Evolutionary conservation across 2,329 filamentous ascomycete genomes (phyloP), one percentile per base, ranked within the genome.

Genomic region (Xylaria polymorpha): DNA sequence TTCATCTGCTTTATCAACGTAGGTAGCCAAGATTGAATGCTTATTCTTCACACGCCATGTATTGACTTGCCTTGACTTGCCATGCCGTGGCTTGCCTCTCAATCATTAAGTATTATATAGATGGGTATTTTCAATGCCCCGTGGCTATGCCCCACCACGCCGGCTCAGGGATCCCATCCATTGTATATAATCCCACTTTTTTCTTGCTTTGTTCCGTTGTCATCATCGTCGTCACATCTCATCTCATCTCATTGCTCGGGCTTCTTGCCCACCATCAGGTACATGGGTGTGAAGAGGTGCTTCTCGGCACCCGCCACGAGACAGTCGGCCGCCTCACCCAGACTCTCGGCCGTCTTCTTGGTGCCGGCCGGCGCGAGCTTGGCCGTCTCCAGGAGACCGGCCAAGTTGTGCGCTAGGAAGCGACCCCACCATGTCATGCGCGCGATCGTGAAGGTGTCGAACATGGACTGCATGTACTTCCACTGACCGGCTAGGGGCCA

Each of bases 251-350:
- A 82, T 74, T 83, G 79, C 61, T 76, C 75, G 4, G 95, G 94
- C 87, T 98, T 98, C 83, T 93, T 90, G 70, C 90, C 95, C 68
- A 98, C 89, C 93, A 98, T 98, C 78, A 98, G 85, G 84, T 97
- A 98, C 95, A 98, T 98, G 66, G 95, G 95, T 1, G 95, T 98
- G 83, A 98, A 98, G n/a, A 98, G 87, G 81, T 97, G 92, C 84
- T 94, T 87, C 80, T 90, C 88, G 43, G 90, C 95, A 81, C 95
- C 95, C 57, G 92, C 93, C 25, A 97, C 94, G 61, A 98, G 85
- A 76, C 89, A 92, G 81, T 98, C 94, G 12, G 89, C 94, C 39
- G 93, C 94, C 67, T 90, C 78, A 6, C 92, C 94, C 77, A 98
- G 83, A 77, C 92, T 94, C 82, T 98, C 92, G 12, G 94, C 94